Conservation (phyloP, 2,329 filamentous ascomycete species). For the Metarhizium sp. region DNA sequence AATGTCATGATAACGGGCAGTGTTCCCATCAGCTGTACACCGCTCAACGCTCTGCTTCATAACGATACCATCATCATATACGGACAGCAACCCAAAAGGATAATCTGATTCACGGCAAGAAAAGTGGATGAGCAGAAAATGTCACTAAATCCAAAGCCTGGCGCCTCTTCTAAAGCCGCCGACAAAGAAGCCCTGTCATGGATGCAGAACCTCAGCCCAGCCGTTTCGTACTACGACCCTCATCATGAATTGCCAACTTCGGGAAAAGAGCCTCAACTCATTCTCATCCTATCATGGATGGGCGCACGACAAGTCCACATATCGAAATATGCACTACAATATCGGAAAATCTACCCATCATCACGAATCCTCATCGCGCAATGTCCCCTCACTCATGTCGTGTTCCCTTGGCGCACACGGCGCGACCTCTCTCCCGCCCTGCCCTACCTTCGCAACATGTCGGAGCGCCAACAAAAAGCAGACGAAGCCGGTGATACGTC, state of each 20-base stretch:
- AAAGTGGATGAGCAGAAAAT: conserved; percentile 10
- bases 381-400: conserved; percentile 26
- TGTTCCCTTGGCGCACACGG: conserved; percentile 21
- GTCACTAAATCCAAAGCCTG: conserved; percentile 13
- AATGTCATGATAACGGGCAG: no score
- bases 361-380: conserved; percentile 38
- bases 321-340: conserved; percentile 38
- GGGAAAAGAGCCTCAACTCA: conserved; percentile 29
- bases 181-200: conserved; percentile 18
- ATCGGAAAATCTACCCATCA: conserved; percentile 34
- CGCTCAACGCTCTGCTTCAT: no score
- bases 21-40: no score
- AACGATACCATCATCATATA: neutral
- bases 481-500: conserved; percentile 10
- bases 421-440: conserved; percentile 29
- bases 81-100: no score
- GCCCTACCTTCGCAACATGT: conserved; percentile 25
- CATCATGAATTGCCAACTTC: neutral
- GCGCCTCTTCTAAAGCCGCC: neutral
- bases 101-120: neutral
- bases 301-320: conserved; percentile 39
- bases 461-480: conserved; percentile 11
- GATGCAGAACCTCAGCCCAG: conserved; percentile 29
- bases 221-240: conserved; percentile 27
- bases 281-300: conserved; percentile 42